A percentile compares a stretch with the other conserved stretches of the same genome.
Evolutionary conservation across 2,329 filamentous ascomycete genomes (phyloP).

Genomic region (Chaetomiaceae sp.): DNA sequence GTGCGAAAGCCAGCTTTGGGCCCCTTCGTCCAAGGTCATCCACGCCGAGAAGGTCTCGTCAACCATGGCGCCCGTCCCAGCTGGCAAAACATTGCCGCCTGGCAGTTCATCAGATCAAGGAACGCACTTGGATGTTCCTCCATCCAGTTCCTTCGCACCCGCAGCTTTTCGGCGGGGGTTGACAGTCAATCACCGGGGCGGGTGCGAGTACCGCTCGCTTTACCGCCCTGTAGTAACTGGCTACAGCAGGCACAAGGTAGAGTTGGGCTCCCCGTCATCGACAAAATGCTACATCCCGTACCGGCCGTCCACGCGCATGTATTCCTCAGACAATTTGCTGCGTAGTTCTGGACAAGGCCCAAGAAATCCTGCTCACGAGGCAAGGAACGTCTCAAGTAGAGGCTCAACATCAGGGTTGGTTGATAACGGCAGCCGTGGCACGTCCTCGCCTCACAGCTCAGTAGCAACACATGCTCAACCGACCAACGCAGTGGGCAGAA

Average conservation of each 20-base stretch:
- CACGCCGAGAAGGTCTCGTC: neutral
- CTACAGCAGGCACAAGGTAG: neutral
- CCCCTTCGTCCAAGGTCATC: neutral
- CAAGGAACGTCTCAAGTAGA: neutral
- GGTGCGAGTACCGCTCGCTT: neutral
- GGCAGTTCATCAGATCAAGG: no score
- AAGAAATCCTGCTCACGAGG: neutral
- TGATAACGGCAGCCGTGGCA: neutral
- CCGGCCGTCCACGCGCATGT: neutral
- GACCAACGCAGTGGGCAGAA: no score
- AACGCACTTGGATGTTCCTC: no score
- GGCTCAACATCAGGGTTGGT: neutral
- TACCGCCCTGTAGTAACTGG: neutral
- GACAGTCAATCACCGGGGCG: neutral
- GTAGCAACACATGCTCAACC: no score
- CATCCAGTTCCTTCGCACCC: no score
- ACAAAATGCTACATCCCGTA: neutral
- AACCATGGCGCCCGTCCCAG: neutral
- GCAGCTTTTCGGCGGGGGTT: neutral
- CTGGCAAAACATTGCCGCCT: neutral
- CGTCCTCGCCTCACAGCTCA: neutral
- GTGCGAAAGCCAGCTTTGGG: neutral
- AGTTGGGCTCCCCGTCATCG: neutral
- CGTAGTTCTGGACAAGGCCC: neutral
- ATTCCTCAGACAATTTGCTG: no score